Conservation (phyloP, 176 grass and related monocot genomes). For the Bolboschoenus planiculmis region DNA sequence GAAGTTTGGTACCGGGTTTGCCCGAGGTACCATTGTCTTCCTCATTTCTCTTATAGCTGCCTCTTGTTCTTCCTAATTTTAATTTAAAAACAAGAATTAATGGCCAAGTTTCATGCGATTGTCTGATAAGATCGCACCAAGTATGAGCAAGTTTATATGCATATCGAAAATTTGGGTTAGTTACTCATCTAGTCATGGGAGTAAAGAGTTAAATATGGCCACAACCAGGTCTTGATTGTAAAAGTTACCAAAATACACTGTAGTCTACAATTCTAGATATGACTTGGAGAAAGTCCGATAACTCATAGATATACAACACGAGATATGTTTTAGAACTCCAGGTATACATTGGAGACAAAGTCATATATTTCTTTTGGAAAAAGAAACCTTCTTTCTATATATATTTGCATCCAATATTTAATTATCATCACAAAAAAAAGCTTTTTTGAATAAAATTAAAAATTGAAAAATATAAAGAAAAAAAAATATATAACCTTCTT, state of each 20-base stretch:
- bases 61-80: conserved; percentile 82
- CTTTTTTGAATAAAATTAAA: not conserved
- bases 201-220: not conserved
- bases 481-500: conserved; percentile 42
- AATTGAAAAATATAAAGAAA: not conserved
- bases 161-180: not conserved
- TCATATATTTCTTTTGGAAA: not conserved
- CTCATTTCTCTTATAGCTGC: conserved; percentile 76
- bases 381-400: not conserved
- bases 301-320: not conserved
- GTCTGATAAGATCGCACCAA: not conserved
- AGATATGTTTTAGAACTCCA: not conserved
- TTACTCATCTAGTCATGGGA: not conserved
- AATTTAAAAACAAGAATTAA: conserved; percentile 13
- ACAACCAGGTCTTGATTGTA: not conserved
- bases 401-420: not conserved
- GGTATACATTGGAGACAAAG: not conserved
- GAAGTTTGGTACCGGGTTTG: conserved; percentile 93
- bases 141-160: not conserved
- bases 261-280: not conserved
- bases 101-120: not conserved
- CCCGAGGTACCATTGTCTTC: conserved; percentile 62
- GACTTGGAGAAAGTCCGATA: not conserved
- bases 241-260: not conserved
- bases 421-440: not conserved